Evolutionary conservation across 371 early-diverging fungal species (phyloP), one percentile per base, ranked within the genome.

Genomic region (Mortierella sp.): DNA sequence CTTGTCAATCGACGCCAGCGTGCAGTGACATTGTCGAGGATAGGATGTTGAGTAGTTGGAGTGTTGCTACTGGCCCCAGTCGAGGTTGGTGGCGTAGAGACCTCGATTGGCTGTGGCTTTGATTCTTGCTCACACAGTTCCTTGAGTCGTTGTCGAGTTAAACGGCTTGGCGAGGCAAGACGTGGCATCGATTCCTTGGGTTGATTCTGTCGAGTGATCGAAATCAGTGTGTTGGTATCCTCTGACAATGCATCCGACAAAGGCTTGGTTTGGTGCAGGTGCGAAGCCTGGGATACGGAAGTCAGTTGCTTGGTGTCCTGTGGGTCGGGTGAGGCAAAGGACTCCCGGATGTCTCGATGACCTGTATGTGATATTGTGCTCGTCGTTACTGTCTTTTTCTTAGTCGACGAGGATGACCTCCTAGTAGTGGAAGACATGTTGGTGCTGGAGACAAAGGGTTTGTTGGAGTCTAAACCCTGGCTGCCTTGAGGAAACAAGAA

Each of bases 341-440:
- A 65, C 38, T 21, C 42, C 42, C 68, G 42, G 42, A 65, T 65
- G 68, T 65, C 68, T 19, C 68, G 68, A 65, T 65, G 68, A 7
- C 42, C 68, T 65, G 42, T 21, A 34, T 38, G 11, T 8, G 34
- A 21, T 24, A 24, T 65, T 38, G 68, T 9, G 11, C 24, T 65
- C 68, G 21, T 34, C 68, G 10, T 24, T 38, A 24, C 24, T 24
- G 10, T 34, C 68, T 38, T 65, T 38, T 38, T 65, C 24, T 38
- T 65, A 19, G 10, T 34, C 2, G 42, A 38, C 42, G 21, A 8
- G 38, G 68, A 65, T 21, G 9, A 24, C 10, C 38, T 21, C 42
- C 21, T 65, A 2, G 6, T 38, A 9, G 68, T 9, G 1, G 42
- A 65, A 2, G 68, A 65, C 68, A 65, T 65, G 21, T 38, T 42